Base-by-base conservation (phyloP, 2,329 filamentous ascomycete genomes). In the Colletotrichum trifolii region DNA sequence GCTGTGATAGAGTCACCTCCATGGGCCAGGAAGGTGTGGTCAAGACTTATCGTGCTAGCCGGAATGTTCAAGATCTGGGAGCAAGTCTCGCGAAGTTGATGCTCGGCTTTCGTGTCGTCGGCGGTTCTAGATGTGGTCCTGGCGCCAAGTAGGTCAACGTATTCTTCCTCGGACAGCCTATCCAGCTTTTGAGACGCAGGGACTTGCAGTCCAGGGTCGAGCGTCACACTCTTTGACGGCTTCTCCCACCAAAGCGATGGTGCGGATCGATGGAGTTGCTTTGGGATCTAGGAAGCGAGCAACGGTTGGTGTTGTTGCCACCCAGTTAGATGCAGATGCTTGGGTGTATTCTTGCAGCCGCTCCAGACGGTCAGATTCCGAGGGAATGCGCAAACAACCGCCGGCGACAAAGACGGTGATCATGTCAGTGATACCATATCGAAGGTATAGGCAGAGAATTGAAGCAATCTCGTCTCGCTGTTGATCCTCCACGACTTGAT, bases 381-480 rank as follows among this genome's bases (percentile, higher is more conserved):
- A 81, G 0, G 88, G 86, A 1, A 89, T 78, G 64, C 87, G 89
- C 11, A 90, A 78, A 60, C 84, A 88, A 0, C 84, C 87, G 15
- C 88, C 88, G 33, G 80, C 75, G 9, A 84, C 77, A 4, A 89
- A 75, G 0, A 84, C 80, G 1, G 81, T 79, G 11, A 87, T 74
- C 1, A 83, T 82, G 62, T 88, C 85, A 0, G 81, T 71, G 1
- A 87, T 73, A 13, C 81, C 6, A 82, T 77, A 50, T 88, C 84
- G 40, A 86, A 85, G 1, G 82, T 83, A 67, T 83, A 85, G 8
- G 81, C 79, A 1, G 82, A 84, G 55, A 84, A 84, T 61, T 86
- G 83, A 15, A 69, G 64, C 2, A 73, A 70, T 11, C 77, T 69
- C 0, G 56, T 45, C 12, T 38, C 33, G 4, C 7, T 15, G 12